Conservation (phyloP, 176 grass and related monocot species). For the Pontederia crassipes region DNA sequence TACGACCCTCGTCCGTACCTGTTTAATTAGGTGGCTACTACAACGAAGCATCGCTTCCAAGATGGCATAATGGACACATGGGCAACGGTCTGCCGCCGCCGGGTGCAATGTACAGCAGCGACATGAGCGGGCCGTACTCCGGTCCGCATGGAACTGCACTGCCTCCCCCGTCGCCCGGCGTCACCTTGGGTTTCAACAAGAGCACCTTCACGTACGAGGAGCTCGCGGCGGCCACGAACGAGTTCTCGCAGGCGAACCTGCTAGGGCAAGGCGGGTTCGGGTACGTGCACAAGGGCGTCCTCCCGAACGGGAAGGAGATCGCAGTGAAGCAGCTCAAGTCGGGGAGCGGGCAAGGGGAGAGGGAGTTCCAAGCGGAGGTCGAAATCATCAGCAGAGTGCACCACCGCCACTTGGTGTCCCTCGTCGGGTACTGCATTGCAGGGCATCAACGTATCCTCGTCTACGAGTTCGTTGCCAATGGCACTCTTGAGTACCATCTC, state of each 20-base stretch:
- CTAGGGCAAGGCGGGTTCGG: constrained; percentile 73
- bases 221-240: constrained; percentile 35
- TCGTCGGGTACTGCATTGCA: constrained; percentile 51
- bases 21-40: constrained; percentile 25
- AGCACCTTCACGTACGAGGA: constrained; percentile 62
- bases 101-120: not conserved
- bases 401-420: constrained; percentile 55
- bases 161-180: constrained; percentile 21
- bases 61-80: constrained; percentile 19
- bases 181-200: constrained; percentile 24
- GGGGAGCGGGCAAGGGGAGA: constrained; percentile 45
- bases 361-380: constrained; percentile 59
- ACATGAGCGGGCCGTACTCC: constrained; percentile 24
- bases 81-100: too few species aligned
- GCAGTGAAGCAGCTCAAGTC: constrained; percentile 52
- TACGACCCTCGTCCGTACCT: too few species aligned
- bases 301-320: constrained; percentile 37
- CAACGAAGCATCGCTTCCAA: constrained; percentile 31
- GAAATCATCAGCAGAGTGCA: constrained; percentile 56
- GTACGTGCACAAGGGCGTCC: constrained; percentile 63
- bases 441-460: constrained; percentile 35
- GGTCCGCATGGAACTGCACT: constrained; percentile 8
- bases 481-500: constrained; percentile 51
- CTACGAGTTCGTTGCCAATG: constrained; percentile 51
- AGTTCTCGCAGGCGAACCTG: constrained; percentile 47